Base-by-base conservation (phyloP, 306 rosid species). In the Ormosia semicastrata region DNA sequence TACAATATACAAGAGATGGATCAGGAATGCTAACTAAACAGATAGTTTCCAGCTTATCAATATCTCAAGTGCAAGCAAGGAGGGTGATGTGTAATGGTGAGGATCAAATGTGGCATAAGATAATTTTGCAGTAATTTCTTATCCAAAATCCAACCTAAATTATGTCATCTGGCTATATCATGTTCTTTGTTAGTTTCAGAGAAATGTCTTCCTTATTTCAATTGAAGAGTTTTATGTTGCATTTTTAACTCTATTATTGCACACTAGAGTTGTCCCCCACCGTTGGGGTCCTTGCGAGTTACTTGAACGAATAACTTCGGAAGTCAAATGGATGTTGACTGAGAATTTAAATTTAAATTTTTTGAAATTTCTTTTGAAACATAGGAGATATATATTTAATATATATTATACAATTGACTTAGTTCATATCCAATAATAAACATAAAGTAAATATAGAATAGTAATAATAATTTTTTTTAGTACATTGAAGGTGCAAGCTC, bases 121-220 rank as follows among this genome's bases (percentile, higher is more conserved):
- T 82, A 47, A 66, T 59, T 64, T 80, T 33, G 78, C 65, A 17
- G 70, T 41, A 5, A 68, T 67, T 44, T 68, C 47, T 12, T 54
- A 8, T 4, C 56, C 67, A 46, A 62, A 49, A 29, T 71, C 78
- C 58, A 33, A 62, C 53, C 73, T 6, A 52, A 72, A 37, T 66
- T 63, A 11, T 65, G 71, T 43, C 80, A 66, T 64, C 10, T 24
- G 30, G 68, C 6, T 72, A 8, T 29, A 15, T 52, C 41, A 14
- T 40, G 5, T 10, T 79, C 53, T 13, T 13, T 44, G 9, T 44
- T 8, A 44, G 29, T 73, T 79, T 66, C 12, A 3, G 6, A 34
- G 33, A 12, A n/a, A 12, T 30, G n/a, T 52, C 34, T 29, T 10
- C 4, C 6, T 39, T 33, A 0, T 75, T 43, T 46, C 47, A 36